Evolutionary conservation across 768 basidiomycete genomes (phyloP), one percentile per base, ranked within the genome.

Genomic region (Boletellus emodensis): DNA sequence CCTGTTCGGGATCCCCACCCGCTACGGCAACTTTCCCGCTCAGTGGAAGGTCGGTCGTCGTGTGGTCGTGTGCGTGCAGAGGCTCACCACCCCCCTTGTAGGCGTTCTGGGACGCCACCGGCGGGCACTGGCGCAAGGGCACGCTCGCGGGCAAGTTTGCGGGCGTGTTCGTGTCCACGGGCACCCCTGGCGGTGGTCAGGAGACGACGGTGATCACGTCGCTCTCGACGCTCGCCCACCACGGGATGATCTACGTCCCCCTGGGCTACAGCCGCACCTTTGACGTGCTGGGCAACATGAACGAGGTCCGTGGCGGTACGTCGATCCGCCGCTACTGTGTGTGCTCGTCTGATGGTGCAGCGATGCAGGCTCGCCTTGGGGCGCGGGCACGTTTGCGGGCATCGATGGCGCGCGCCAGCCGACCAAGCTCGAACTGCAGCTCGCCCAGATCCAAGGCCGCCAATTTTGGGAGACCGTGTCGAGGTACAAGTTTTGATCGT

Each of bases 171-270:
- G 80, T 89, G 42, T 85, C 84, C 20, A 84, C 86, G 1, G 85
- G 76, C 1, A 72, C 75, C n/a, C 81, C 75, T 11, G 89, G 90
- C 48, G 89, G 90, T 51, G 91, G 91, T n/a, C 90, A 93, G 57
- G 86, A 85, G 59, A 52, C 73, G 4, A 87, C 85, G 4, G 74
- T 71, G 40, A 55, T 83, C 33, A 74, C 61, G 46, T 61, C 71
- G 33, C 60, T 89, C 63, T 79, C 78, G 46, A 80, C 84, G 38
- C 61, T 91, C 48, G 64, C 75, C 7, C 89, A 93, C 64, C 87
- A 90, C 50, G 89, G 87, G 17, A 78, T 87, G 26, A 69, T 79
- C 63, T 87, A 70, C 58, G 85, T 89, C 3, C 88, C 91, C 0
- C 71, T 87, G 39, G 90, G 90, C 0, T 87, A 87, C 60, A 70